These are phyloP conservation scores for Tolypocladium nubicola DNA, from an alignment of 2,329 filamentous ascomycete species.

Conservation along the genomic window DNA sequence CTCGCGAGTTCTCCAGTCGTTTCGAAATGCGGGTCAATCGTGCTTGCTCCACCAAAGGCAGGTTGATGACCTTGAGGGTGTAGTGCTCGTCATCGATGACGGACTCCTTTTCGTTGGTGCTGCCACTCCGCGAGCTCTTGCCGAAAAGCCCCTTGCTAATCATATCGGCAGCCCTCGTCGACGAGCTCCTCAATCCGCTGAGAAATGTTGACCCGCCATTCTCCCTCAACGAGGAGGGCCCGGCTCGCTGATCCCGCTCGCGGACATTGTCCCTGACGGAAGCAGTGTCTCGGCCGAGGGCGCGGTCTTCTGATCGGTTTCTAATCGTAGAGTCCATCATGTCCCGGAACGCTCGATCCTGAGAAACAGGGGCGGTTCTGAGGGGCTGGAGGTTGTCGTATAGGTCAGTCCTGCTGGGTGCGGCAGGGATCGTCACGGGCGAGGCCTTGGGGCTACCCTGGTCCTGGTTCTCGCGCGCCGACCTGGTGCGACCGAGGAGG, in stretches of 20 bases:
- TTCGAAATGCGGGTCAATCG: constrained; percentile 87
- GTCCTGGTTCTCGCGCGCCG: constrained; percentile 41
- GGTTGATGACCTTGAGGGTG: constrained; percentile 72
- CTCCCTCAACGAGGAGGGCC: constrained; percentile 45
- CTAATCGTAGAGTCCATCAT: constrained; percentile 56
- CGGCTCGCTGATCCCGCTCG: constrained; percentile 36
- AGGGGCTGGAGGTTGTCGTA: constrained; percentile 25
- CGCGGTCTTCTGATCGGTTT: constrained; percentile 65
- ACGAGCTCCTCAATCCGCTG: constrained; percentile 61
- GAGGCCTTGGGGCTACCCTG: constrained; percentile 26
- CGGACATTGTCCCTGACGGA: constrained; percentile 30
- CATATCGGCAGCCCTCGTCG: constrained; percentile 67
- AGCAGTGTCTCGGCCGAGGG: constrained; percentile 31
- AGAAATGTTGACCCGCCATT: constrained; percentile 56
- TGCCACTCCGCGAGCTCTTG: constrained; percentile 64
- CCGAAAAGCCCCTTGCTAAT: constrained; percentile 76
- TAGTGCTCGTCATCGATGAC: constrained; percentile 74
- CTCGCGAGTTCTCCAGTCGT: constrained; percentile 72
- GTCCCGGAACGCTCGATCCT: constrained; percentile 57
- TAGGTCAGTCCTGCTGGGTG: constrained; percentile 15
- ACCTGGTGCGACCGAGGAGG: constrained; percentile 39
- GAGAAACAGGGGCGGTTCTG: constrained; percentile 52
- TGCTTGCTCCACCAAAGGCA: constrained; percentile 79
- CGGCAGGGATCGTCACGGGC: constrained; percentile 11
- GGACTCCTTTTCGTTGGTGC: constrained; percentile 53